Evolutionary conservation across 2,329 filamentous ascomycete species (phyloP).

Genomic region (Cercospora sesami): DNA sequence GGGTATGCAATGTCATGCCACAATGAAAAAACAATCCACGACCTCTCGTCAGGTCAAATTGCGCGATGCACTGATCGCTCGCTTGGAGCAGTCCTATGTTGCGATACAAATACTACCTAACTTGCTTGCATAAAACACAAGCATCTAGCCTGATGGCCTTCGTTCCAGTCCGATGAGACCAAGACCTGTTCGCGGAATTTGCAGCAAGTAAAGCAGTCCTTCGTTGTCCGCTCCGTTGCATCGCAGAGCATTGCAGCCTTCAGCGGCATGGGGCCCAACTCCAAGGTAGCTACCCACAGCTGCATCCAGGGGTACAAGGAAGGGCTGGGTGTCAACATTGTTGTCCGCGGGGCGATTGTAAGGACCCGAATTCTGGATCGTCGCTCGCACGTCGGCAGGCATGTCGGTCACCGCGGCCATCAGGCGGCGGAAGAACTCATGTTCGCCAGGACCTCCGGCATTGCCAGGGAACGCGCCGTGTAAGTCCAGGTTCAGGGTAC

Average conservation of each 20-base stretch:
- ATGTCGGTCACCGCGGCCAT: neutral
- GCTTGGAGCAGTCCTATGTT: neutral
- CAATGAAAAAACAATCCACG: neutral
- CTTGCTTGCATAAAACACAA: neutral
- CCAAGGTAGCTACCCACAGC: neutral
- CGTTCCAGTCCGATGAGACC: neutral
- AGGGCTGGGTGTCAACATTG: neutral
- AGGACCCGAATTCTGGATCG: neutral
- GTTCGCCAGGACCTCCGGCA: neutral
- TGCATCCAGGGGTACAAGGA: neutral
- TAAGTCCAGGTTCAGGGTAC: neutral
- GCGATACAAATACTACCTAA: neutral
- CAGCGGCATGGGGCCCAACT: neutral
- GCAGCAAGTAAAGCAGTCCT: neutral
- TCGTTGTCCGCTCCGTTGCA: neutral
- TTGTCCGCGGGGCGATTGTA: neutral
- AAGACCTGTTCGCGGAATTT: neutral
- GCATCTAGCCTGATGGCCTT: neutral
- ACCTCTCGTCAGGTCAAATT: neutral
- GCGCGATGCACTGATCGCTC: neutral
- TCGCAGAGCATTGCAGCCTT: neutral
- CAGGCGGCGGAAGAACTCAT: neutral
- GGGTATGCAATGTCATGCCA: neutral
- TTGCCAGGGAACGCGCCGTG: neutral
- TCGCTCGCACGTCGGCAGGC: neutral